Base-by-base conservation (phyloP, 179 eudicot genomes). In the Silene noctiflora region DNA sequence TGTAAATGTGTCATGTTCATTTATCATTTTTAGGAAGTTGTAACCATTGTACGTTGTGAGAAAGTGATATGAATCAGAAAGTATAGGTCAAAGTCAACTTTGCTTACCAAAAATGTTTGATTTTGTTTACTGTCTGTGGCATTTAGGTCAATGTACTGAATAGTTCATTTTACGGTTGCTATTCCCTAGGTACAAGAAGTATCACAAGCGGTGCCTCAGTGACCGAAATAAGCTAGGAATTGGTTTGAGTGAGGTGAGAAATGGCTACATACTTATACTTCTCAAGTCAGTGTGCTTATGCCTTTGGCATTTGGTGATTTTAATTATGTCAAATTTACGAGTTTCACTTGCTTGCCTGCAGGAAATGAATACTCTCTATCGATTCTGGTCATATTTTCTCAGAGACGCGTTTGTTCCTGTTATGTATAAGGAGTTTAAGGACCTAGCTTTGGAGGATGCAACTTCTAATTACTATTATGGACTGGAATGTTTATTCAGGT, bases 301-400 rank as follows among this genome's bases (percentile, higher is more conserved):
- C 27, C 31, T 10, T 44, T 1, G 13, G 13, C 10, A 44, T 44
- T 56, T 67, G 6, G 42, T 14, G n/a, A 29, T 3, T 48, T 44
- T 39, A 19, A 6, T n/a, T 19, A 53, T 67, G 64, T 21, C 77
- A 61, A 19, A 20, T 65, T 69, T 59, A 35, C 12, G 2, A 16
- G 16, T 13, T 7, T 75, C 21, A 39, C 58, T 58, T 75, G 48
- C 53, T 77, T 61, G 58, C 29, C 24, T 83, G 90, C 96, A 91
- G 96, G 94, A 91, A 87, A 94, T 94, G 98, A 92, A 94, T 87
- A 90, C 92, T 25, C 89, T 94, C 8, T 94, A 94, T 83, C 84
- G 93, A 78, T 94, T 94, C 77, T 94, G 98, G 98, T 90, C 91
- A 63, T 90, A 85, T 83, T 94, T 88, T 82, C 90, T 94, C 63